Conservation (phyloP, 805 yeast species). For the Monosporozyma aquatica region DNA sequence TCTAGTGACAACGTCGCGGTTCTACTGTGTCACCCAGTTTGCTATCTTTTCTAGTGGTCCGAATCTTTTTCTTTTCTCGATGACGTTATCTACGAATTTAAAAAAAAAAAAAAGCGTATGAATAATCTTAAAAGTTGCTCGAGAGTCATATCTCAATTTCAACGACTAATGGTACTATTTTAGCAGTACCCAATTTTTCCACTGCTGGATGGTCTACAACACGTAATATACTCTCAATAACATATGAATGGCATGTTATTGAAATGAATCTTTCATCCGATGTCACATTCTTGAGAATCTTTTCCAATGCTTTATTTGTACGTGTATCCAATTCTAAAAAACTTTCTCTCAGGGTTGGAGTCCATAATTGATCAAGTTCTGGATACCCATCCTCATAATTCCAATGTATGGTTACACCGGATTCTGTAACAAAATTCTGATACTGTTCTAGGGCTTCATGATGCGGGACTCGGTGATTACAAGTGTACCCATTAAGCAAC, state of each 20-base stretch:
- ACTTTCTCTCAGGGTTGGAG: conserved; percentile 39
- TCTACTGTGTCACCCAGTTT: too few relatives aligned
- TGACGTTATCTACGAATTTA: neutral
- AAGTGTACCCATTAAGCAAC: conserved; percentile 49
- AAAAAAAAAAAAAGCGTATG: neutral
- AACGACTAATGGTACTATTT: conserved; percentile 50
- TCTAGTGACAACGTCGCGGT: too few relatives aligned
- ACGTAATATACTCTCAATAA: conserved; percentile 42
- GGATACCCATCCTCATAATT: conserved; percentile 39
- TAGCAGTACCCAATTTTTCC: conserved; percentile 49
- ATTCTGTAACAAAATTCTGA: conserved; percentile 9
- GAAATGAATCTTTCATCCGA: conserved; percentile 31
- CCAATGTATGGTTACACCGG: conserved; percentile 32
- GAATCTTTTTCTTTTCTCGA: too few relatives aligned
- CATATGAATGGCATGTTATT: conserved; percentile 56
- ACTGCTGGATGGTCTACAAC: conserved; percentile 46
- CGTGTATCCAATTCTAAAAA: conserved; percentile 42
- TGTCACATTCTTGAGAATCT: conserved; percentile 33
- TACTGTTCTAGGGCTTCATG: conserved; percentile 14
- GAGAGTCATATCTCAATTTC: conserved; percentile 18
- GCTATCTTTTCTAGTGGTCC: too few relatives aligned
- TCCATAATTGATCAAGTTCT: conserved; percentile 43
- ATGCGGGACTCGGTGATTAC: conserved; percentile 43
- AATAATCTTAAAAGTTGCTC: neutral
- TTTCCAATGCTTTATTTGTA: conserved; percentile 29